Conservation (phyloP, 1,139 yeast genomes). For the Pichia sp. region DNA sequence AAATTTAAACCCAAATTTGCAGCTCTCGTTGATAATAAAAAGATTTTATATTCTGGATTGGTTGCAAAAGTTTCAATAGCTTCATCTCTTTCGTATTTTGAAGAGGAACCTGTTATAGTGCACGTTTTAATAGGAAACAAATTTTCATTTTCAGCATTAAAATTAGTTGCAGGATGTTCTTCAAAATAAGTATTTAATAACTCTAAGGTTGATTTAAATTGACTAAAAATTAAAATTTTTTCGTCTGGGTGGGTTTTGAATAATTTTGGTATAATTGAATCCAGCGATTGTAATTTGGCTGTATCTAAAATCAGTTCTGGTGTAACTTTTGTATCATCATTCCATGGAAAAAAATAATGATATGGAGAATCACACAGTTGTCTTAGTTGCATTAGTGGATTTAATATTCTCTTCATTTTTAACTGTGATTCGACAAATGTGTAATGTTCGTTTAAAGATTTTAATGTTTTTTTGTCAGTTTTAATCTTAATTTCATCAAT, state of each 20-base stretch:
- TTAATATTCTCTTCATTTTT: conserved; percentile 45
- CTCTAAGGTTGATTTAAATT: conserved; percentile 75
- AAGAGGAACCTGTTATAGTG: conserved; percentile 70
- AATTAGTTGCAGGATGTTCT: conserved; percentile 19
- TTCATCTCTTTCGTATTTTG: conserved; percentile 58
- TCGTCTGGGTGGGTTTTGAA: conserved; percentile 37
- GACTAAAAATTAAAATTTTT: conserved; percentile 74
- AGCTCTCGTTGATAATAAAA: conserved; percentile 81
- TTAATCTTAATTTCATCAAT: neutral
- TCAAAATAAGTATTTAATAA: conserved; percentile 64
- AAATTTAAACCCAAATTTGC: conserved; percentile 92
- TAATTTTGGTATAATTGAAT: conserved; percentile 52
- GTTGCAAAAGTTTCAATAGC: conserved; percentile 52
- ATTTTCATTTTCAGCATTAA: neutral
- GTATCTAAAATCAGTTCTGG: conserved; percentile 40
- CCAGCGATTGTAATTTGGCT: conserved; percentile 64
- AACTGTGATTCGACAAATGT: conserved; percentile 22
- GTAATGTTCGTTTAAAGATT: conserved; percentile 21
- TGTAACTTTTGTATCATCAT: conserved; percentile 31
- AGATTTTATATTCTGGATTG: conserved; percentile 33
- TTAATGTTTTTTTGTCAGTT: neutral
- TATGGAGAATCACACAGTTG: conserved; percentile 82
- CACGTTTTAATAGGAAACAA: conserved; percentile 14
- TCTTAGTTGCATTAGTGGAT: conserved; percentile 75
- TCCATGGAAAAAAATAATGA: conserved; percentile 75